Evolutionary conservation across 805 yeast genomes (phyloP).

Genomic region (Komagataella phaffii): DNA sequence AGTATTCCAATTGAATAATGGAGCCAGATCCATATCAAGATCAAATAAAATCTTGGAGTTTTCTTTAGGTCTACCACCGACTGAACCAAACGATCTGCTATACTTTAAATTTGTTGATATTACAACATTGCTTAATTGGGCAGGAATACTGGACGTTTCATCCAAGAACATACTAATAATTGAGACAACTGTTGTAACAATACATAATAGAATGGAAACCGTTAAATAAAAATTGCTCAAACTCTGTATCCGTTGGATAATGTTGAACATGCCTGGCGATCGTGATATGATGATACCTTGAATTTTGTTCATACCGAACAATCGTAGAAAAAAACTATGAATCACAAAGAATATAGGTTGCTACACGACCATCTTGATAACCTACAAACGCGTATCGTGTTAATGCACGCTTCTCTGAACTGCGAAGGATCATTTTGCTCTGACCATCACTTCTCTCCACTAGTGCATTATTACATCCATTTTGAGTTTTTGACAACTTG

Average conservation of each 20-base stretch:
- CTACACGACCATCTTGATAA: slow-evolving; percentile 19
- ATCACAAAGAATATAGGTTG: slow-evolving; percentile 7
- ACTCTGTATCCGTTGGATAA: background rate
- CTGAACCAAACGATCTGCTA: slow-evolving; percentile 57
- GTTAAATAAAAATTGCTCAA: background rate
- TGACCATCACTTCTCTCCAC: slow-evolving; percentile 14
- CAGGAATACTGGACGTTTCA: background rate
- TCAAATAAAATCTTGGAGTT: slow-evolving; percentile 63
- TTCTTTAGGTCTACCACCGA: slow-evolving; percentile 57
- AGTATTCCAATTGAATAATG: slow-evolving; percentile 92
- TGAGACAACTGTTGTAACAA: background rate
- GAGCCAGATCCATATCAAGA: slow-evolving; percentile 57
- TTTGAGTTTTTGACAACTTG: slow-evolving; percentile 11
- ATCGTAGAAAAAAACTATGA: background rate
- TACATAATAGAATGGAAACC: background rate
- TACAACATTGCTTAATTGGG: background rate
- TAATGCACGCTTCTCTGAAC: slow-evolving; percentile 12
- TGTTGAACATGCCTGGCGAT: background rate
- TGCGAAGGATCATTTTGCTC: slow-evolving; percentile 17
- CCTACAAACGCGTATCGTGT: slow-evolving; percentile 17
- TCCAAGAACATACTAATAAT: background rate
- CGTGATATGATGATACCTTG: background rate
- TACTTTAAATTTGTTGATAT: slow-evolving; percentile 16
- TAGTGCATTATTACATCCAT: slow-evolving; percentile 2
- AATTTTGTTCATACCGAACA: background rate